Percentiles rank a stretch among this genome's conserved stretches.
phyloP scores from a whole-genome alignment of 2,329 filamentous ascomycete species.

The Colletotrichum tropicale region DNA sequence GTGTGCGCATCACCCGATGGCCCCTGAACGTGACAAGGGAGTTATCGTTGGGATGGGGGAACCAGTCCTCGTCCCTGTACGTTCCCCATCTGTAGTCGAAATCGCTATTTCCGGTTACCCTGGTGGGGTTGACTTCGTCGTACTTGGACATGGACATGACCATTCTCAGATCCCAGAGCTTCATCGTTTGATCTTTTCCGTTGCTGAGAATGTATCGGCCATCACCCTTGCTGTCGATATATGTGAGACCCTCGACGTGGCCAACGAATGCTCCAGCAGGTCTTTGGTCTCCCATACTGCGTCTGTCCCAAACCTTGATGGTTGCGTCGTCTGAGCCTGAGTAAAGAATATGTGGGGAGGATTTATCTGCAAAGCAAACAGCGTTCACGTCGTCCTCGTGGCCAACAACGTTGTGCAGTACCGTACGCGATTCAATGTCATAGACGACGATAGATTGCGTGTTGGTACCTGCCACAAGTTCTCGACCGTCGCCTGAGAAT shows the following conservation, averaged over 20 bases:
- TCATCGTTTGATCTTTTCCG: conserved; percentile 95
- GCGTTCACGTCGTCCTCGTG: conserved; percentile 94
- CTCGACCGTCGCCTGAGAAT: conserved; percentile 89
- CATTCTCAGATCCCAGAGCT: conserved; percentile 93
- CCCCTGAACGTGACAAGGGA: conserved; percentile 93
- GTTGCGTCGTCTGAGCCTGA: conserved; percentile 95
- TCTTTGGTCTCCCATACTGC: conserved; percentile 86
- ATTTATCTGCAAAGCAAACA: conserved; percentile 90
- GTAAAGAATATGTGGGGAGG: conserved; percentile 91
- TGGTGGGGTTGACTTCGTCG: conserved; percentile 57
- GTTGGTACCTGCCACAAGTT: conserved; percentile 89
- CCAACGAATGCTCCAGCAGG: conserved; percentile 70
- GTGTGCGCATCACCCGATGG: conserved; percentile 84
- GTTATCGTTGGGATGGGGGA: conserved; percentile 83
- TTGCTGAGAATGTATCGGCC: conserved; percentile 89
- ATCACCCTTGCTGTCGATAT: conserved; percentile 73
- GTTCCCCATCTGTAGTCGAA: conserved; percentile 78
- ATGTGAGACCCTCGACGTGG: conserved; percentile 70
- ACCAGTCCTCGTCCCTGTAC: conserved; percentile 70
- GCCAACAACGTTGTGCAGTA: conserved; percentile 76
- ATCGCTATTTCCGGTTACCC: conserved; percentile 56
- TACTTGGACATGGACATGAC: conserved; percentile 78
- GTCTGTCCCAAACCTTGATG: conserved; percentile 94
- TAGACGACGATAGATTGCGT: conserved; percentile 84
- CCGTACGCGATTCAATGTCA: conserved; percentile 81